Base-by-base conservation (phyloP, 306 rosid species). In the Quercus wislizeni region DNA sequence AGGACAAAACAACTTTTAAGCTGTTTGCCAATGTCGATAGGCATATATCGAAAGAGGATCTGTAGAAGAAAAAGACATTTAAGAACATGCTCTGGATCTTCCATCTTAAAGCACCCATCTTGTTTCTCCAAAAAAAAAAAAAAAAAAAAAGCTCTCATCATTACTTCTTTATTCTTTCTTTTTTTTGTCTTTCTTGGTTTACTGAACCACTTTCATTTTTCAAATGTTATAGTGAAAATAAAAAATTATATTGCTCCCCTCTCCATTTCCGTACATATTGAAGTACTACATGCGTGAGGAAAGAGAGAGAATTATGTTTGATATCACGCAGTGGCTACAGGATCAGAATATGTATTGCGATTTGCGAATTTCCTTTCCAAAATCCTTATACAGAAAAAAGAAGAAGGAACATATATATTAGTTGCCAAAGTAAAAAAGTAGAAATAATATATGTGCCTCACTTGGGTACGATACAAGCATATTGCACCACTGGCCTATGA, bases 81-180 rank as follows among this genome's bases (percentile, higher is more conserved):
- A 13, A 25, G 84, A 81, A 81, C 73, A 81, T 81, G 84, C 84
- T 75, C 20, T 68, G 84, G 79, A 81, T 75, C 76, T 75, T 81
- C 84, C 65, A 19, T 57, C 59, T 54, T 55, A 56, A 35, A 31
- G 30, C 63, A 27, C 33, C 54, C 59, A 17, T 52, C 23, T 23
- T 23, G 23, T 23, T 23, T 23, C 23, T 23, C 23, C 23, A 21
- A 21, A 23, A 23, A 23, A 23, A 23, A 23, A 23, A 23, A 23
- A 23, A 23, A 23, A 23, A 23, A 23, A 23, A 23, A 23, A 23
- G 23, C 23, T 23, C 23, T 1, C 23, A 5, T 61, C 23, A 35
- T 38, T 38, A 38, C 10, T 31, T 13, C 19, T 80, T 80, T 73
- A 74, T 63, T 74, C 70, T 30, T 67, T 14, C 6, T 80, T 21